phyloP scores from a whole-genome alignment of 2,329 filamentous ascomycete species.

The Aspergillus intermedius region DNA sequence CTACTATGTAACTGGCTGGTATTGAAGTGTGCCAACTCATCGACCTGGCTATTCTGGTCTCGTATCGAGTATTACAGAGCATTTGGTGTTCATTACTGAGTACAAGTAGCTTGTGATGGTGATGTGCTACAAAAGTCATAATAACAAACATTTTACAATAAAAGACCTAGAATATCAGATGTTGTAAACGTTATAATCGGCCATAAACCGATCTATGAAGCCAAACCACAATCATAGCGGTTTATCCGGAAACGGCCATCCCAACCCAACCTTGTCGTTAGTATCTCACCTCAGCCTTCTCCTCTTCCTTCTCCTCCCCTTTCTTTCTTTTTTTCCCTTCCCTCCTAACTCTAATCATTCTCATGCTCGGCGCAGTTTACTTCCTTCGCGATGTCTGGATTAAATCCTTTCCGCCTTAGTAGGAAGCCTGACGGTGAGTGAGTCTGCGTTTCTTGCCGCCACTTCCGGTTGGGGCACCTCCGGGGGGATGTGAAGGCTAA shows the following conservation, averaged over 20 bases:
- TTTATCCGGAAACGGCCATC: not conserved
- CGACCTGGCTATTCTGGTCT: too few species aligned
- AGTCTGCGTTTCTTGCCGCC: slow-evolving; percentile 4
- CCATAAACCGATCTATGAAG: not conserved
- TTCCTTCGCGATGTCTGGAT: slow-evolving; percentile 39
- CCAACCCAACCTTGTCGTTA: not conserved
- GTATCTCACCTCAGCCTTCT: slow-evolving; percentile 1
- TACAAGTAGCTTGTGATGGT: too few species aligned
- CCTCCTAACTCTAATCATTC: slow-evolving; percentile 10
- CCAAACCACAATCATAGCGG: not conserved
- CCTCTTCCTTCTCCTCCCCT: slow-evolving; percentile 3
- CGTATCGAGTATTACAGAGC: too few species aligned
- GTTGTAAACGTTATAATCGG: not conserved
- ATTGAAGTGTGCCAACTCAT: too few species aligned
- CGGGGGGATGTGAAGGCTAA: too few species aligned
- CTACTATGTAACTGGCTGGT: too few species aligned
- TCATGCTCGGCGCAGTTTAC: slow-evolving; percentile 24
- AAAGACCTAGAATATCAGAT: too few species aligned
- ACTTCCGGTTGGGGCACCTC: not conserved
- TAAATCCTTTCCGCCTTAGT: slow-evolving; percentile 47
- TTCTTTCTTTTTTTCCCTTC: slow-evolving; percentile 11
- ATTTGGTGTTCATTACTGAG: too few species aligned
- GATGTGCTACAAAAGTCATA: too few species aligned
- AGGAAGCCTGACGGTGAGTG: slow-evolving; percentile 27
- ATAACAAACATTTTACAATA: too few species aligned